These are phyloP conservation scores for Lycium ferocissimum DNA, from an alignment of 257 asterid genomes.

Conservation along the genomic window DNA sequence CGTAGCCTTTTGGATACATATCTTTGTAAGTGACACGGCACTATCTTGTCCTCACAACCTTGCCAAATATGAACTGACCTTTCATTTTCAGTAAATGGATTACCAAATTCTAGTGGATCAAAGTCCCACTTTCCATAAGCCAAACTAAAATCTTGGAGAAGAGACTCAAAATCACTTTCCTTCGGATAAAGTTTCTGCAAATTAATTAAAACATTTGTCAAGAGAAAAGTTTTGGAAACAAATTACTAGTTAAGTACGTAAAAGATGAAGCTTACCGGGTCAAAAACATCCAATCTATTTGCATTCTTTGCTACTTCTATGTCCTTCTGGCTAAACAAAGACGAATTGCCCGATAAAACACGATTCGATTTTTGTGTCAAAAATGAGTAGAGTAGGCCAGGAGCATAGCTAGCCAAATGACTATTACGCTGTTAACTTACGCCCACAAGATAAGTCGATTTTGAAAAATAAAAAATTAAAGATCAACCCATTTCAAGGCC, in stretches of 20 bases:
- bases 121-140: conserved; percentile 93
- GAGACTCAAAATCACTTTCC: conserved; percentile 60
- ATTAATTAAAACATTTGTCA: not conserved
- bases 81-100: conserved; percentile 52
- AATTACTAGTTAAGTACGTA: too few species aligned
- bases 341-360: conserved; percentile 70
- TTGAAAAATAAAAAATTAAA: too few species aligned
- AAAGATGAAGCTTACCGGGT: not conserved
- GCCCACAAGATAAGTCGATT: too few species aligned
- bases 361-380: conserved; percentile 74
- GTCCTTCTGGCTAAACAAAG: conserved; percentile 70
- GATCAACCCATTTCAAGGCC: too few species aligned
- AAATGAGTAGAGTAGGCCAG: conserved; percentile 79
- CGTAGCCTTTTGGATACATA: conserved; percentile 66
- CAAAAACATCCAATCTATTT: not conserved
- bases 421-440: too few species aligned
- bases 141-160: conserved; percentile 69
- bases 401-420: conserved; percentile 58
- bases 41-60: conserved; percentile 55
- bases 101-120: conserved; percentile 69
- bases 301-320: conserved; percentile 74
- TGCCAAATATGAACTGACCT: conserved; percentile 54
- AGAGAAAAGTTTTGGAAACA: too few species aligned
- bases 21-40: conserved; percentile 64
- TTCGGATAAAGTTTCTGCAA: conserved; percentile 40